phyloP scores from a whole-genome alignment of 2,329 filamentous ascomycete species.

The Basipetospora chlamydospora region DNA sequence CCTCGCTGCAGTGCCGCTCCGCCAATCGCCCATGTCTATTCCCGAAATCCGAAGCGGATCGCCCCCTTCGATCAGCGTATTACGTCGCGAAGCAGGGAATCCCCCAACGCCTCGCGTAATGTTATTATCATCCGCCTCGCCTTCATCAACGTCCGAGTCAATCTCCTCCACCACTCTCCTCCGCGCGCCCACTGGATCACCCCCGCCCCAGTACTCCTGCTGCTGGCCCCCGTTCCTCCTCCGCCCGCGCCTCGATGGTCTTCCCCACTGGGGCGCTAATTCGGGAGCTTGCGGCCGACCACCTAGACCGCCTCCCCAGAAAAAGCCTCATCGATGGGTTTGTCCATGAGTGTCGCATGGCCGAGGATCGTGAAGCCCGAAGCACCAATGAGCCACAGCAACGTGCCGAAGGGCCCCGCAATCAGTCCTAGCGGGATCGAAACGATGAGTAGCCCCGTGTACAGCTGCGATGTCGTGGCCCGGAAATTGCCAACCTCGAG shows the following conservation, averaged over 20 bases:
- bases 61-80: slow-evolving; percentile 34
- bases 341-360: slow-evolving; percentile 91
- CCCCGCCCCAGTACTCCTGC: slow-evolving; percentile 21
- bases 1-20: slow-evolving; percentile 17
- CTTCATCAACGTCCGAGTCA: slow-evolving; percentile 41
- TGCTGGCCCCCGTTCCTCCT: slow-evolving; percentile 19
- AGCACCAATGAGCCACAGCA: slow-evolving; percentile 92
- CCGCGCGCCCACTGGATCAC: neutral
- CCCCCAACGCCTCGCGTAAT: slow-evolving; percentile 17
- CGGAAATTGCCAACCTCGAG: slow-evolving; percentile 71
- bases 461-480: slow-evolving; percentile 83
- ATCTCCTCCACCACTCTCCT: slow-evolving; percentile 46
- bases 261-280: slow-evolving; percentile 93
- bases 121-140: slow-evolving; percentile 24
- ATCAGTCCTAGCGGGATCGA: slow-evolving; percentile 73
- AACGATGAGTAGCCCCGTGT: slow-evolving; percentile 73
- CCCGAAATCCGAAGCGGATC: slow-evolving; percentile 48
- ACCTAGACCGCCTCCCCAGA: slow-evolving; percentile 99
- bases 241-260: slow-evolving; percentile 85
- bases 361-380: slow-evolving; percentile 87
- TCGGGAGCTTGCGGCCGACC: slow-evolving; percentile 99
- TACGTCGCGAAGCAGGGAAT: no score
- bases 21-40: slow-evolving; percentile 35
- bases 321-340: slow-evolving; percentile 99
- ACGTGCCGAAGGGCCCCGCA: slow-evolving; percentile 69